Evolutionary conservation across 768 basidiomycete genomes (phyloP).

Genomic region (Suillus plorans): DNA sequence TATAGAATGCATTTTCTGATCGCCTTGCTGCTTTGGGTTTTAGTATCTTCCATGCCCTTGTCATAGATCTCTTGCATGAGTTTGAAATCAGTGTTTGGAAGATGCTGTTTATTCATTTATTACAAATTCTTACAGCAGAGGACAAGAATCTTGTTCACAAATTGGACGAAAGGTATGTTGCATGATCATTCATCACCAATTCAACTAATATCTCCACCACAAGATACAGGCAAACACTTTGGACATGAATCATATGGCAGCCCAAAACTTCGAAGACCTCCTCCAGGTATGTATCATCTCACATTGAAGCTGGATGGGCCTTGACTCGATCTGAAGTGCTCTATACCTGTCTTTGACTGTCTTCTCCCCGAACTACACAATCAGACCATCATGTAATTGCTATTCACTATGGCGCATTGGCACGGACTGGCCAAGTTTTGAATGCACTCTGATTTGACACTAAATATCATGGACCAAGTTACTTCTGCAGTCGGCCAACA

Average conservation of each 20-base stretch:
- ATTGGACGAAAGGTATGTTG: not conserved
- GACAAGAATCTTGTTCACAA: not conserved
- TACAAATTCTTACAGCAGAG: conserved; percentile 13
- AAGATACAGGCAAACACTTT: not conserved
- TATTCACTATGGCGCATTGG: conserved; percentile 33
- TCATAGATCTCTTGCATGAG: conserved; percentile 29
- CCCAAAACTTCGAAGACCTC: conserved; percentile 38
- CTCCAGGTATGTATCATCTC: conserved; percentile 19
- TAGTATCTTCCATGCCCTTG: conserved; percentile 22
- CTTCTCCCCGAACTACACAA: conserved; percentile 30
- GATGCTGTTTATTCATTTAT: conserved; percentile 23
- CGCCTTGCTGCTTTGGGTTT: conserved; percentile 11
- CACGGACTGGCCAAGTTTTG: conserved; percentile 36
- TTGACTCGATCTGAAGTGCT: conserved; percentile 22
- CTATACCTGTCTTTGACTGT: conserved; percentile 37
- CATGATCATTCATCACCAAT: not conserved
- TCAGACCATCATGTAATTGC: conserved; percentile 17
- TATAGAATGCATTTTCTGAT: conserved; percentile 30
- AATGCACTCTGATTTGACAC: conserved; percentile 27
- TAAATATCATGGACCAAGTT: conserved; percentile 18
- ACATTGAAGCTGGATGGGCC: not conserved
- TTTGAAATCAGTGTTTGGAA: conserved; percentile 32
- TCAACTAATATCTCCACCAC: not conserved
- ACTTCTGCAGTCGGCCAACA: conserved; percentile 20
- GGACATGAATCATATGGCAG: conserved; percentile 20